Conservation (phyloP, 2,329 filamentous ascomycete species). For the Exserohilum rostratum region DNA sequence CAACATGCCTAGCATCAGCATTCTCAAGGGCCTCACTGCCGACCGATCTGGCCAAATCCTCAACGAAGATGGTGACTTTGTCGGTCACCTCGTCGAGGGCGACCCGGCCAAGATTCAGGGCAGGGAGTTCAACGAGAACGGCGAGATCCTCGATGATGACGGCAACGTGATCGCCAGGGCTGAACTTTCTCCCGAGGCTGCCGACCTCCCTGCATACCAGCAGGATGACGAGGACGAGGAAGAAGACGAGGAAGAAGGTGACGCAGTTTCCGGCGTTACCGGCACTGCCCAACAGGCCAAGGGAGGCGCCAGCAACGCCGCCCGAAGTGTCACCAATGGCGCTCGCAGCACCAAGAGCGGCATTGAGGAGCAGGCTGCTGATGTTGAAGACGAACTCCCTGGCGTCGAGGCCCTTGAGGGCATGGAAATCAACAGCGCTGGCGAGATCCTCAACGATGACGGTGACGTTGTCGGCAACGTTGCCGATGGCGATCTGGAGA, state of each 20-base stretch:
- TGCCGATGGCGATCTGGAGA: conserved; percentile 50
- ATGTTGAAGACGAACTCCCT: conserved; percentile 57
- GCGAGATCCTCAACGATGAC: conserved; percentile 56
- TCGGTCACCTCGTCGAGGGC: conserved; percentile 56
- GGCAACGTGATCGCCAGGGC: conserved; percentile 61
- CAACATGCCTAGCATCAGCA: conserved; percentile 53
- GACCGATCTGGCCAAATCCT: conserved; percentile 56
- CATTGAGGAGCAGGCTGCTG: conserved; percentile 42
- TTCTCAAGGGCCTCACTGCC: conserved; percentile 56
- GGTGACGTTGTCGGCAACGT: conserved; percentile 58
- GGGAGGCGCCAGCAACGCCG: conserved; percentile 41
- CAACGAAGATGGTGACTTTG: conserved; percentile 58
- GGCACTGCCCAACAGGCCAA: conserved; percentile 26
- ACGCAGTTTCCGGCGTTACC: conserved; percentile 25
- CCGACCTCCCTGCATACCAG: conserved; percentile 46
- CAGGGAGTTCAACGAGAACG: conserved; percentile 58
- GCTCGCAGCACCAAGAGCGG: conserved; percentile 37
- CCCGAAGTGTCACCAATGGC: no score
- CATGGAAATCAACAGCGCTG: conserved; percentile 57
- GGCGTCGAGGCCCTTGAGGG: conserved; percentile 60
- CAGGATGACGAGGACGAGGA: conserved; percentile 26
- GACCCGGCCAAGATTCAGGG: conserved; percentile 57
- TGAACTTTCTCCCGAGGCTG: conserved; percentile 55
- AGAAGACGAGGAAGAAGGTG: conserved; percentile 37
- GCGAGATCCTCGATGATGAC: conserved; percentile 61